A percentile compares a stretch with the other conserved stretches of the same genome.
These are phyloP conservation scores for Hypoxylon sp. DNA, from an alignment of 2,329 filamentous ascomycete genomes.

Conservation along the genomic window DNA sequence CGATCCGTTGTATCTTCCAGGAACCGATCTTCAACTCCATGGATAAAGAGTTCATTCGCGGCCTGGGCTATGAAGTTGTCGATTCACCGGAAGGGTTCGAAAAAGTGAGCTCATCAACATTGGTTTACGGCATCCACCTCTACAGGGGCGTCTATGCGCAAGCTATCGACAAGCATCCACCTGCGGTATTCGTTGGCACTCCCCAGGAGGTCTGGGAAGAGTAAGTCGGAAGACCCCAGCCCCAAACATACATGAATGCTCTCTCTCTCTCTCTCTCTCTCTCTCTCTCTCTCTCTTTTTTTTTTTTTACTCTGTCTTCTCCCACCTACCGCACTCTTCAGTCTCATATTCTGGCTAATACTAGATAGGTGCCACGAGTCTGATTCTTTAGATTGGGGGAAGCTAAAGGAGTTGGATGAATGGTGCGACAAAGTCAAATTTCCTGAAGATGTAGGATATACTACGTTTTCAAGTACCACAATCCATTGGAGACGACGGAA, in stretches of 20 bases:
- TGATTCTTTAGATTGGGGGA: slow-evolving; percentile 47
- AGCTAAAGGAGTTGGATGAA: slow-evolving; percentile 53
- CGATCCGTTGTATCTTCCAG: slow-evolving; percentile 65
- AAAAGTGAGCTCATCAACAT: slow-evolving; percentile 60
- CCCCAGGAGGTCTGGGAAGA: slow-evolving; percentile 64
- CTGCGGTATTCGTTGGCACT: slow-evolving; percentile 71
- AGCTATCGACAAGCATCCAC: slow-evolving; percentile 61
- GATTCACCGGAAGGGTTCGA: slow-evolving; percentile 67
- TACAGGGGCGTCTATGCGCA: slow-evolving; percentile 66
- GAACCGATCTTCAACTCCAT: slow-evolving; percentile 65
- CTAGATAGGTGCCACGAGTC: slow-evolving; percentile 29
- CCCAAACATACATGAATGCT: too few species aligned
- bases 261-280: neutral
- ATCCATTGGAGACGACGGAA: slow-evolving; percentile 56
- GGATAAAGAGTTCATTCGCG: slow-evolving; percentile 66
- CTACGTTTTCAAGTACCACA: slow-evolving; percentile 58
- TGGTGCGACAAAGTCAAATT: slow-evolving; percentile 53
- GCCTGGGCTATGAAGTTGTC: slow-evolving; percentile 66
- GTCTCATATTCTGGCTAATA: slow-evolving; percentile 7
- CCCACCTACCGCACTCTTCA: neutral
- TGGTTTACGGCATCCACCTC: slow-evolving; percentile 74
- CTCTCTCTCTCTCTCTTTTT: neutral
- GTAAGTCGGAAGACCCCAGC: slow-evolving; percentile 53
- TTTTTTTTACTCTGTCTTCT: too few species aligned
- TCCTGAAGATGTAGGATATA: slow-evolving; percentile 56